Evolutionary conservation across 352 stramenopile genomes (phyloP), one percentile per base, ranked within the genome.

Genomic region (Stramenopiles sp.): DNA sequence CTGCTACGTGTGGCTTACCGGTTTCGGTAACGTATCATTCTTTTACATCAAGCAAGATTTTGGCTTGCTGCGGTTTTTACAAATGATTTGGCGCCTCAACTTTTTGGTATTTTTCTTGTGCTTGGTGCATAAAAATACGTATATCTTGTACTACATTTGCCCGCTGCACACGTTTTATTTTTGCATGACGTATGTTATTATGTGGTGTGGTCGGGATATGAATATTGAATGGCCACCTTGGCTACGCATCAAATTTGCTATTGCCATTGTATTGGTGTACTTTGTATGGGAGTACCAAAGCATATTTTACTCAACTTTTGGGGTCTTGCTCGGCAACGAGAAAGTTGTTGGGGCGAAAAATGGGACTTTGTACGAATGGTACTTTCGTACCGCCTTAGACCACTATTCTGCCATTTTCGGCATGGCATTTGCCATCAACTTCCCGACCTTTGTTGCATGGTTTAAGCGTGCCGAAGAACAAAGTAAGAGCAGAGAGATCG

Each of bases 131-230:
- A 84, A 84, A 37, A 95, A 91, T 73, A 87, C 83, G 36, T 95
- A 91, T 75, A 91, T 94, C 78, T 83, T 94, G 0, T 94, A 94
- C 78, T 93, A 94, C 76, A 94, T 94, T 76, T 94, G 87, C 75
- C 86, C 89, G 2, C 80, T 94, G 74, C 88, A 94, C 77, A 94
- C 88, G 32, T 93, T 92, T 76, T 94, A 88, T 79, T 93, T 93
- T 75, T 77, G 92, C 3, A 85, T 94, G 79, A 87, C 93, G 1
- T 94, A 90, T 76, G 80, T 77, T 0, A 83, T 83, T 31, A 93
- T 94, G 86, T 83, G 81, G 37, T 80, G 89, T 63, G 76, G 69
- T 12, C 81, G 77, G 34, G 77, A 83, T 0, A 73, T 78, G 32
- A 94, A 94, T 80, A 87, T 73, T 2, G 2, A 31, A 37, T 43